These are phyloP conservation scores for Globisporangium cystogenes DNA, from an alignment of 352 stramenopile species.

Conservation along the genomic window DNA sequence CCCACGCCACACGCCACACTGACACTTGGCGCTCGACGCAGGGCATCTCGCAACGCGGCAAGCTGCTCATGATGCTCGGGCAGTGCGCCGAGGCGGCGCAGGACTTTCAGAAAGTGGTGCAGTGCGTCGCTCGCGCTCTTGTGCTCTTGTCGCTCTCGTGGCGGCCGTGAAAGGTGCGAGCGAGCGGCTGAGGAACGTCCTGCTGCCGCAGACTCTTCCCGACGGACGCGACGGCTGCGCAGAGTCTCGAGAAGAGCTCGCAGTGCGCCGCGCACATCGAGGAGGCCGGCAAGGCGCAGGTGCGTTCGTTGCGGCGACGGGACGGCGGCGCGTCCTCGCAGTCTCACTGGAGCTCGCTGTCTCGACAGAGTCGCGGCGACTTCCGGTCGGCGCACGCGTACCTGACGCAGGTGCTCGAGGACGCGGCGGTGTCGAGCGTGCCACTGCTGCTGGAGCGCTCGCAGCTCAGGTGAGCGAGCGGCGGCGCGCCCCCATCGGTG, in stretches of 20 bases:
- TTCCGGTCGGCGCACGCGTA: constrained; percentile 57
- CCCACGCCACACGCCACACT: no score
- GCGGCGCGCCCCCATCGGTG: neutral
- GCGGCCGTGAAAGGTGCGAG: no score
- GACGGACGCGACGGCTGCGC: constrained; percentile 33
- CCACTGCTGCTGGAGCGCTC: constrained; percentile 61
- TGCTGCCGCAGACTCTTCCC: constrained; percentile 40
- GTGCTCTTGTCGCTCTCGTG: no score
- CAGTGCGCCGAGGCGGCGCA: constrained; percentile 49
- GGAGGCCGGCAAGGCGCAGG: constrained; percentile 50
- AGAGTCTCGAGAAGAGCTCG: constrained; percentile 59
- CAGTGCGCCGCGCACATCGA: constrained; percentile 60
- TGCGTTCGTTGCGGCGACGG: no score
- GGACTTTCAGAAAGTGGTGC: constrained; percentile 53
- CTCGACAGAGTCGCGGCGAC: constrained; percentile 45
- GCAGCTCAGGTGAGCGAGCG: constrained; percentile 33
- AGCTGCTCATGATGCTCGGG: constrained; percentile 75
- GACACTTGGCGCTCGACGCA: neutral
- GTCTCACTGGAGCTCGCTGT: no score
- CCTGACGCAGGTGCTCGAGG: constrained; percentile 66
- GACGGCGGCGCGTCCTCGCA: no score
- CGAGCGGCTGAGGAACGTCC: neutral
- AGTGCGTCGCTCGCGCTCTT: constrained; percentile 20
- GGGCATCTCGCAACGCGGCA: constrained; percentile 64
- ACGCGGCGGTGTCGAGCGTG: constrained; percentile 62